Base-by-base conservation (phyloP, 345 rosid genomes). In the Streptanthus diversifolius region DNA sequence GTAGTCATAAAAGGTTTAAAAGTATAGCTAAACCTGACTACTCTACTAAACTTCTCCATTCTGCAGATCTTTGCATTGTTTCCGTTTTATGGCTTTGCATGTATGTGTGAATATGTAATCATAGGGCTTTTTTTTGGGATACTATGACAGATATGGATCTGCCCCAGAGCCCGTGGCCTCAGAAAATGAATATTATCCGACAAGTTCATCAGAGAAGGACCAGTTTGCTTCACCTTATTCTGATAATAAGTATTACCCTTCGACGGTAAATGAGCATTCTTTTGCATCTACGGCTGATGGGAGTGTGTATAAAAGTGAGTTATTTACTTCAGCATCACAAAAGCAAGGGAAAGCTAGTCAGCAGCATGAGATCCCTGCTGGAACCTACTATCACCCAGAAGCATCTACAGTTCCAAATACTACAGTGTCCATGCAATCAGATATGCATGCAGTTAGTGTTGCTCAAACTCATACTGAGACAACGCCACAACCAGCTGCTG, bases 81-180 rank as follows among this genome's bases (percentile, higher is more conserved):
- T 52, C 21, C 43, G 15, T 18, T 29, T 17, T 36, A 32, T 60
- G 54, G 22, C 27, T 21, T 65, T 32, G 59, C 12, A 51, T 29
- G 22, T 66, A 62, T 59, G 14, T 33, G 25, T 48, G 59, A 73
- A 41, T 48, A 36, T 71, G 55, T 43, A 47, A 66, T 15, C 18
- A 14, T 40, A 40, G 15, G 21, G 13, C 18, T 40, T 21, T n/a
- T 0, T 33, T 49, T 62, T 67, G 53, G 53, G 1, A 0, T 29
- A 5, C 40, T 49, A 49, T 72, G 63, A 56, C 73, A 83, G 81
- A 30, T 70, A 76, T 66, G 75, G 70, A 57, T 48, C 64, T 48
- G 82, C 59, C 12, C 33, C 76, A 49, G 80, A 77, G 30, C 55
- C 17, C 24, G 21, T 52, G 53, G 66, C 55, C 67, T 37, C 80